Evolutionary conservation across 306 rosid species (phyloP).

Genomic region (Ceratonia siliqua): DNA sequence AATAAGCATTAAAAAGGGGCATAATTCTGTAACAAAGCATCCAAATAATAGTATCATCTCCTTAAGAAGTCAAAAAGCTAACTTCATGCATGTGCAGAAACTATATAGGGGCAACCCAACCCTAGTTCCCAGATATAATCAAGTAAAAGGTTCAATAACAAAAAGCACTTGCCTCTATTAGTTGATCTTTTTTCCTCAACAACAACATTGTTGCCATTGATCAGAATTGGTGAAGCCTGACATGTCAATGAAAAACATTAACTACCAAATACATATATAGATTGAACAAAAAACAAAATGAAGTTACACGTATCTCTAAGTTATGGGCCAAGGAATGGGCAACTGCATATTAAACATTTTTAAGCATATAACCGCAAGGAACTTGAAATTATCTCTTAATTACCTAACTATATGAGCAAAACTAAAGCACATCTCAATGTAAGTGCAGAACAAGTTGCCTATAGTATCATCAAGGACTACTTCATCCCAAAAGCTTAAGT

Average conservation of each 20-base stretch:
- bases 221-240: slow-evolving; percentile 53
- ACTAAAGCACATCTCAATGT: not conserved
- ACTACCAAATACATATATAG: too few relatives aligned
- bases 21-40: not conserved
- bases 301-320: too few relatives aligned
- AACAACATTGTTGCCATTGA: slow-evolving; percentile 42
- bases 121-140: not conserved
- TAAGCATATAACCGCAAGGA: too few relatives aligned
- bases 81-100: not conserved
- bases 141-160: not conserved
- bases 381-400: too few relatives aligned
- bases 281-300: too few relatives aligned
- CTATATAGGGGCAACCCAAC: not conserved
- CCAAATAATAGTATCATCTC: not conserved
- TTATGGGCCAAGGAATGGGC: too few relatives aligned
- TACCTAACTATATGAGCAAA: too few relatives aligned
- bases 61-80: not conserved
- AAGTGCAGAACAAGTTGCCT: not conserved
- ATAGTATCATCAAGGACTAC: not conserved
- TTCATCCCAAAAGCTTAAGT: too few relatives aligned
- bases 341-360: too few relatives aligned
- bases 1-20: not conserved
- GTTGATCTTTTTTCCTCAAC: slow-evolving; percentile 66
- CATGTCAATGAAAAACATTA: not conserved
- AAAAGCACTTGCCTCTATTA: slow-evolving; percentile 45